Evolutionary conservation across 352 stramenopile genomes (phyloP), one percentile per base, ranked within the genome.

Genomic region (Phytophthora macrochlamydospora): DNA sequence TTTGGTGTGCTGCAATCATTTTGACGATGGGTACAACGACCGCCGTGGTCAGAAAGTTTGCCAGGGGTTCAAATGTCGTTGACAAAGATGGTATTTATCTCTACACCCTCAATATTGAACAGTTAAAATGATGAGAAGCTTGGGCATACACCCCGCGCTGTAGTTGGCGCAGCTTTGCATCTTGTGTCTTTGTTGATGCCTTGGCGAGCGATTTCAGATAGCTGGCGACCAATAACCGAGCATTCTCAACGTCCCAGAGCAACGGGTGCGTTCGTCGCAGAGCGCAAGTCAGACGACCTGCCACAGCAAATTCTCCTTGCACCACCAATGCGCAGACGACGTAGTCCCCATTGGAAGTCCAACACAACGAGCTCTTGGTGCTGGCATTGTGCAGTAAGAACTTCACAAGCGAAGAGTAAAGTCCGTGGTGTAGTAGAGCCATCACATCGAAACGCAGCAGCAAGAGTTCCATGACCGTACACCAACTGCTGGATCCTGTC

Each of bases 181-280:
- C 37, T 24, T 56, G 56, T 49, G 18, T 57, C 7, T 13, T 43
- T 35, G 24, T 42, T 68, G 29, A 42, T 12, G 53, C 53, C 18
- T 57, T 49, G 14, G 60, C 64, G 24, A 92, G 66, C 5, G 68
- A 59, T 7, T 59, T 68, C 32, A 93, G 64, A 43, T 80, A 85
- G 62, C 80, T 93, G 31, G 61, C 68, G 7, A 93, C 67, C 62
- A 85, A 44, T 11, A 92, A 67, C 11, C 77, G 83, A 44, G 83
- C 81, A 44, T 79, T 91, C 62, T 90, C 81, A 6, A 82, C 37
- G 56, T 92, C 83, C 80, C 83, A 92, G 2, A 94, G 71, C 64
- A 94, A 65, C 7, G 78, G 80, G 40, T 91, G 81, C 6, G 79
- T 69, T 38, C 79, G 75, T 59, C 79, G 83, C 7, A 91, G 46